Evolutionary conservation across 2,329 filamentous ascomycete genomes (phyloP).

Genomic region (Fusarium musae): DNA sequence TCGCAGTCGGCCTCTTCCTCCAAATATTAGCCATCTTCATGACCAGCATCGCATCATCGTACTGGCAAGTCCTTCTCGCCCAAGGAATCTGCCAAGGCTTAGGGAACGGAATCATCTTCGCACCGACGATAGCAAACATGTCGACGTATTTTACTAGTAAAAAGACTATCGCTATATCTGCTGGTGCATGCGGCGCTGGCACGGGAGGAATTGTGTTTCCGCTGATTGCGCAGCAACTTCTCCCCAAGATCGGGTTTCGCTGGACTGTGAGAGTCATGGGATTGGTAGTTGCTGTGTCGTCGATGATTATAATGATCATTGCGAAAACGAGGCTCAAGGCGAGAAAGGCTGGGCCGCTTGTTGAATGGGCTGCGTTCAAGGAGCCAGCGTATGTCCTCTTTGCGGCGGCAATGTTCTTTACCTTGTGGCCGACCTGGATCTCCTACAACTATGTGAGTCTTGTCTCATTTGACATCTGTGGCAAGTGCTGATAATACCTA

Average conservation of each 20-base stretch:
- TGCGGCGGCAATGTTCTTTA: slow-evolving; percentile 50
- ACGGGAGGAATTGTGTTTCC: slow-evolving; percentile 74
- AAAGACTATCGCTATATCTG: slow-evolving; percentile 68
- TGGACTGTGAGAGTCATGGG: slow-evolving; percentile 73
- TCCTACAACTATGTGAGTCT: slow-evolving; percentile 58
- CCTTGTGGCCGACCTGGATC: slow-evolving; percentile 62
- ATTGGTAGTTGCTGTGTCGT: slow-evolving; percentile 64
- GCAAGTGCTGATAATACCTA: not conserved
- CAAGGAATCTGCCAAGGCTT: slow-evolving; percentile 69
- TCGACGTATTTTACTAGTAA: slow-evolving; percentile 71
- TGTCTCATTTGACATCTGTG: not conserved
- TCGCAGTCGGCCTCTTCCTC: slow-evolving; percentile 53
- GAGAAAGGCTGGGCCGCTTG: slow-evolving; percentile 59
- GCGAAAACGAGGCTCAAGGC: slow-evolving; percentile 61
- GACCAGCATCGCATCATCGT: slow-evolving; percentile 55
- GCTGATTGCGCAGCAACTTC: slow-evolving; percentile 63
- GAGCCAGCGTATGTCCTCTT: slow-evolving; percentile 57
- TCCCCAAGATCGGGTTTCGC: slow-evolving; percentile 69
- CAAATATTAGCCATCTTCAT: slow-evolving; percentile 59
- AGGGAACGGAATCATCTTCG: slow-evolving; percentile 65
- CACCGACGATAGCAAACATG: slow-evolving; percentile 63
- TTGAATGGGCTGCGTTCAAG: slow-evolving; percentile 63
- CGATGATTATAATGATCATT: slow-evolving; percentile 53
- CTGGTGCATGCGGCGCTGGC: slow-evolving; percentile 68
- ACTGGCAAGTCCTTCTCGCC: slow-evolving; percentile 61